Conservation (phyloP, 2,329 filamentous ascomycete genomes). For the Esteya vermicola region DNA sequence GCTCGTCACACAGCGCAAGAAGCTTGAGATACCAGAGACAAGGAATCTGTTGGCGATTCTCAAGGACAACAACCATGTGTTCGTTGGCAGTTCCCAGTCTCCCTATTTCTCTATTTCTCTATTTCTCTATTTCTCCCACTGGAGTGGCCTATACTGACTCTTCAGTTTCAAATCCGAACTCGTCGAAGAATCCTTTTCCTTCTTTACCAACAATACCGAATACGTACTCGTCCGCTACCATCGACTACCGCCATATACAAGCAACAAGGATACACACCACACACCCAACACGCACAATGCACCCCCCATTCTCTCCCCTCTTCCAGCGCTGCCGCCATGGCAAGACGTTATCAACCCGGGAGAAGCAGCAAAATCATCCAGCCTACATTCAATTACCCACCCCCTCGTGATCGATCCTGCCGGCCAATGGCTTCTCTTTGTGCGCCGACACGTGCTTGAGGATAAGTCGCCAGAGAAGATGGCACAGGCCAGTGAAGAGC, state of each 20-base stretch:
- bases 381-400: too few species aligned
- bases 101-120: too few species aligned
- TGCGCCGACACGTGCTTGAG: slow-evolving; percentile 37
- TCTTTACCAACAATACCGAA: slow-evolving; percentile 39
- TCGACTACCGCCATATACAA: slow-evolving; percentile 19
- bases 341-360: slow-evolving; percentile 21
- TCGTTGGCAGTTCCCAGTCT: too few species aligned
- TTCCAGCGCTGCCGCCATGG: slow-evolving; percentile 28
- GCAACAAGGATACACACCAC: too few species aligned
- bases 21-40: slow-evolving; percentile 40
- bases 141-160: slow-evolving; percentile 2
- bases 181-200: slow-evolving; percentile 38
- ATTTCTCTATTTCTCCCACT: not conserved
- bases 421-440: slow-evolving; percentile 39
- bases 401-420: slow-evolving; percentile 33
- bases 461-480: slow-evolving; percentile 44
- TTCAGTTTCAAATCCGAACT: slow-evolving; percentile 36
- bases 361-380: slow-evolving; percentile 15
- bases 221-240: slow-evolving; percentile 36
- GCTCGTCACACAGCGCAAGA: slow-evolving; percentile 38
- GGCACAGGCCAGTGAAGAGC: slow-evolving; percentile 35
- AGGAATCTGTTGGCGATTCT: slow-evolving; percentile 32
- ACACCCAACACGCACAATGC: not conserved
- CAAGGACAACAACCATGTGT: slow-evolving; percentile 39
- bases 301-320: slow-evolving; percentile 13